Evolutionary conservation across 2,329 filamentous ascomycete genomes (phyloP), one percentile per base, ranked within the genome.

Genomic region (Aspergillus quadrilineatus): DNA sequence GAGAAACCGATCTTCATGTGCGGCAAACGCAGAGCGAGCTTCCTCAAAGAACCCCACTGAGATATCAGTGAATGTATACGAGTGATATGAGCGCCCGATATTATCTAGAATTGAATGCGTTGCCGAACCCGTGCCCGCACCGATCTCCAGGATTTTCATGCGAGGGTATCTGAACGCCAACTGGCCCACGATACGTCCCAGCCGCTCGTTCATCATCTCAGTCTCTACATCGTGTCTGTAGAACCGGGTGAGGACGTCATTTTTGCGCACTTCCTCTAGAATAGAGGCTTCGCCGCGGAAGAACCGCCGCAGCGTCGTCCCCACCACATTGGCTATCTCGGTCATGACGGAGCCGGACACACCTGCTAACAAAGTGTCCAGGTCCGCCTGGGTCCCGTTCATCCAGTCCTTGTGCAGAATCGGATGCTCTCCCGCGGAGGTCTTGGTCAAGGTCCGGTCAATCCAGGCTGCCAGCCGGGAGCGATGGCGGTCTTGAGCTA

Each of bases 31-130:
- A 26, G 67, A 64, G 14, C 58, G 47, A 0, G 74, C 74, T 2
- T 67, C 63, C 15, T 70, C 69, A 50, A 81, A 79, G 66, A 78
- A 79, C 5, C 69, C 74, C 1, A 66, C 46, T 0, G 75, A 77
- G 15, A 79, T 70, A 56, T 80, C 78, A 0, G 79, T 80, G 63
- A 70, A 81, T 0, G 73, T 76, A 61, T 80, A 80, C 0, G 64
- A 68, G 10, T 63, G 61, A 30, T 69, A 75, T 3, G 56, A 45
- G 3, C 60, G 26, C 1, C 64, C 67, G 28, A 76, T 59, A 4
- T 50, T 53, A 1, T 60, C 50, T 7, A 79, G 60, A 5, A 78
- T 51, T 53, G 2, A 62, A 51, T 0, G 75, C 6, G 54, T 56
- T 76, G 2, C 73, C 65, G 17, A 68, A 65, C 74, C 76, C n/a